These are phyloP conservation scores for Chrysosporium queenslandicum DNA, from an alignment of 2,329 filamentous ascomycete genomes.

Conservation along the genomic window DNA sequence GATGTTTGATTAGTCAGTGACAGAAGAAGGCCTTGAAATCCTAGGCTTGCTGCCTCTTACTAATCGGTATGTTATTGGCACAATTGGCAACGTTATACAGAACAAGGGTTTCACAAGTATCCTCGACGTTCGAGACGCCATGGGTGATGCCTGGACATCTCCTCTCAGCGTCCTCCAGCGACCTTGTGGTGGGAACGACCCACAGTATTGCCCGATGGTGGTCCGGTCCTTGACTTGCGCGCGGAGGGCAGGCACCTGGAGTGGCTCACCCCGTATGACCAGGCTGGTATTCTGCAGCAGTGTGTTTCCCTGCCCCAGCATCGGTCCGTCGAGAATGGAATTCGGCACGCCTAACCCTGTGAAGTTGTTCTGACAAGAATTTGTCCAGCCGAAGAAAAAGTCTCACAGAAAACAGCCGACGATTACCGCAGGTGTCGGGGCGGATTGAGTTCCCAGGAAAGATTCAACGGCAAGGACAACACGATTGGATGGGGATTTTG, in stretches of 20 bases:
- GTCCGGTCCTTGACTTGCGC: background rate
- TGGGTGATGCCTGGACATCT: background rate
- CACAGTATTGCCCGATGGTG: background rate
- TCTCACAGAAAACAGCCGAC: background rate
- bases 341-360: background rate
- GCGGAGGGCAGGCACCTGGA: background rate
- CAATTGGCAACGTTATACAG: no score
- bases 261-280: background rate
- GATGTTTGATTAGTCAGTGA: no score
- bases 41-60: no score
- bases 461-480: background rate
- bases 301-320: constrained; percentile 1
- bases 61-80: no score
- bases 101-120: background rate
- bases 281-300: constrained; percentile 4
- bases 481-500: background rate
- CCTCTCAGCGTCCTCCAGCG: background rate
- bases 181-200: background rate
- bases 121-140: background rate
- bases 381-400: background rate
- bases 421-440: background rate
- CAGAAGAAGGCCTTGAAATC: no score
- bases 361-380: background rate
- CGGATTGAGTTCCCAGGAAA: background rate
- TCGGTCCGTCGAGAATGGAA: constrained; percentile 2